These are phyloP conservation scores for Tephrocybe sp. DNA, from an alignment of 768 basidiomycete species.

Conservation along the genomic window DNA sequence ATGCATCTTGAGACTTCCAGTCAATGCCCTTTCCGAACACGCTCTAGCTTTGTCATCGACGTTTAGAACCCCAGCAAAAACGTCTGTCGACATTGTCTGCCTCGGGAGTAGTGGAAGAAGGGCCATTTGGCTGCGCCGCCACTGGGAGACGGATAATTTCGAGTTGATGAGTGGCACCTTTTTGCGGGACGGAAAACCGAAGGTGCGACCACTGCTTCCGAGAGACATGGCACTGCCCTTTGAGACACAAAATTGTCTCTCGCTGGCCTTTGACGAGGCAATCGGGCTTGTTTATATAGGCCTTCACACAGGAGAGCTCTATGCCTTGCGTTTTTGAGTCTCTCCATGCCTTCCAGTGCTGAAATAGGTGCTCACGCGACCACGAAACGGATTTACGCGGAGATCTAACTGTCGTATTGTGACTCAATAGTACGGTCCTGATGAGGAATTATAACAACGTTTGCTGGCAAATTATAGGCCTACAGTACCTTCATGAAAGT, in stretches of 20 bases:
- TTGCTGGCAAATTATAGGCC: too few species aligned
- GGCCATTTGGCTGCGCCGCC: conserved; percentile 54
- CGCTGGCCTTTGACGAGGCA: conserved; percentile 56
- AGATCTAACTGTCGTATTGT: too few species aligned
- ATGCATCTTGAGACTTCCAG: conserved; percentile 20
- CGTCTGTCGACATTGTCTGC: conserved; percentile 24
- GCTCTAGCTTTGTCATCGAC: background rate
- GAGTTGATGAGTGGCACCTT: conserved; percentile 54
- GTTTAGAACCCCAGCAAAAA: conserved; percentile 13
- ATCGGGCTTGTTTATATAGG: conserved; percentile 52
- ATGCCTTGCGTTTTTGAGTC: conserved; percentile 41
- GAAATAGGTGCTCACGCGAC: too few species aligned
- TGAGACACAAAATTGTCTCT: conserved; percentile 41
- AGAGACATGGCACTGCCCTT: conserved; percentile 52
- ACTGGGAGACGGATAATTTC: conserved; percentile 48
- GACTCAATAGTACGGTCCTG: too few species aligned
- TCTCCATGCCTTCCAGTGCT: background rate
- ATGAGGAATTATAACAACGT: too few species aligned
- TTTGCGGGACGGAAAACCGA: conserved; percentile 20
- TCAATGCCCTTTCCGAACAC: conserved; percentile 3
- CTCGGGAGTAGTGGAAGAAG: conserved; percentile 43
- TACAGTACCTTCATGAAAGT: too few species aligned
- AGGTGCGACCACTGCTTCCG: conserved; percentile 42
- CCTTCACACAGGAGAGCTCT: conserved; percentile 53
- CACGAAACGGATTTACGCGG: too few species aligned